Evolutionary conservation across 2,329 filamentous ascomycete genomes (phyloP).

Genomic region (Fusarium sp.): DNA sequence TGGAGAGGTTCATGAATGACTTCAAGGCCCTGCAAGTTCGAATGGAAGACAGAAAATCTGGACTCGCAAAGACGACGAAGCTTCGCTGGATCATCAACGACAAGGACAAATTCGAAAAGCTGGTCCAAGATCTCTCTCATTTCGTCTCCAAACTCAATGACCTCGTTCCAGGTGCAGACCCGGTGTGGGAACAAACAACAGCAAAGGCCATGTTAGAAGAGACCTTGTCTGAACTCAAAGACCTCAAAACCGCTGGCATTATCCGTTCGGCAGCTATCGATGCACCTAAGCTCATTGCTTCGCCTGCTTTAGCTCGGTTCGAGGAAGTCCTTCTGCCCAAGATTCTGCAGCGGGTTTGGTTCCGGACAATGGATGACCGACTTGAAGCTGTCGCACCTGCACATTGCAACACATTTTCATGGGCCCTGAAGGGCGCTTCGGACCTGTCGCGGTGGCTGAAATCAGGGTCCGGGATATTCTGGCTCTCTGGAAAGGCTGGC

Average conservation of each 20-base stretch:
- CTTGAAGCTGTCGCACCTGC: background rate
- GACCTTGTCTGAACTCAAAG: no score
- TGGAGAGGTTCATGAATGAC: no score
- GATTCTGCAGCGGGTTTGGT: background rate
- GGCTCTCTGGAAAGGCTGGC: conserved; percentile 19
- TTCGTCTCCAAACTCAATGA: conserved; percentile 1
- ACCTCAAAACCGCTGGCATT: no score
- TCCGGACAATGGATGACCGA: background rate
- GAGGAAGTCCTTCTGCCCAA: no score
- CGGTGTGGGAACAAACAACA: background rate
- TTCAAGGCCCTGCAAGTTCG: no score
- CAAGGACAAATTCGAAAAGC: conserved; percentile 5
- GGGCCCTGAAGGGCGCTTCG: background rate
- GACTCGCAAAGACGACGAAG: conserved; percentile 71
- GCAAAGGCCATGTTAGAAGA: no score
- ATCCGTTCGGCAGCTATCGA: no score
- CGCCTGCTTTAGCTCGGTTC: no score
- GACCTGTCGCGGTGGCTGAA: conserved; percentile 4
- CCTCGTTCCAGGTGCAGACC: background rate
- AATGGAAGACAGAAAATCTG: background rate
- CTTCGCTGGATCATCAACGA: conserved; percentile 11
- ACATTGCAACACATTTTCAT: background rate
- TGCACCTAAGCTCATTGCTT: no score
- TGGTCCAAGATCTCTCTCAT: background rate
- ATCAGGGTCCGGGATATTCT: conserved; percentile 1